Evolutionary conservation across 2,329 filamentous ascomycete species (phyloP).

Genomic region (Trichophaea hybrida): DNA sequence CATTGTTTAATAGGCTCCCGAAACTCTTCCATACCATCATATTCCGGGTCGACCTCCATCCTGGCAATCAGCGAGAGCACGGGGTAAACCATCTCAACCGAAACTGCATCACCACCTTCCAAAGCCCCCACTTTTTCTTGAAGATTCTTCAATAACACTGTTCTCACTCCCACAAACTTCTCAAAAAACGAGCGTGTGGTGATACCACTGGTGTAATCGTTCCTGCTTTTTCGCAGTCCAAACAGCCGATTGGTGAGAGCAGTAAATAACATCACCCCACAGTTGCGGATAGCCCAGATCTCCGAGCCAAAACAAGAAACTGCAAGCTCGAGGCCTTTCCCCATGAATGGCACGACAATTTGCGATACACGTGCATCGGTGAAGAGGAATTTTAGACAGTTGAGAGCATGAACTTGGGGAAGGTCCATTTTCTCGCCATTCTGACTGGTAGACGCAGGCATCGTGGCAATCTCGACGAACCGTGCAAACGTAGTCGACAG

Average conservation of each 20-base stretch:
- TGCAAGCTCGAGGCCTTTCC: constrained; percentile 62
- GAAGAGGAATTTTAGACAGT: constrained; percentile 84
- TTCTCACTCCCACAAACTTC: constrained; percentile 51
- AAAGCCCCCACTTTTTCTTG: constrained; percentile 37
- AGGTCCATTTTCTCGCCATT: constrained; percentile 48
- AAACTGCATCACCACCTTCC: constrained; percentile 15
- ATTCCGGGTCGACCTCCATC: constrained; percentile 11
- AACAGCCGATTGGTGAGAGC: constrained; percentile 69
- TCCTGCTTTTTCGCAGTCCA: constrained; percentile 58
- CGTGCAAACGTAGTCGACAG: constrained; percentile 51
- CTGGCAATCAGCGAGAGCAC: constrained; percentile 57
- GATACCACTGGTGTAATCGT: constrained; percentile 47
- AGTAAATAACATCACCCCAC: constrained; percentile 74
- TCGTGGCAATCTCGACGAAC: constrained; percentile 45
- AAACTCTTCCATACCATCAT: constrained; percentile 35
- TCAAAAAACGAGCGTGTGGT: constrained; percentile 54
- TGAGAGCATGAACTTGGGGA: constrained; percentile 87
- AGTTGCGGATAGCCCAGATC: constrained; percentile 91
- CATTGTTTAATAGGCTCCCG: constrained; percentile 46
- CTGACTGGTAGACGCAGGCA: constrained; percentile 40
- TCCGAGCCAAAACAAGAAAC: constrained; percentile 64
- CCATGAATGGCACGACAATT: constrained; percentile 58
- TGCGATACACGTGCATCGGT: constrained; percentile 64
- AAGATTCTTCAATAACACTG: constrained; percentile 50
- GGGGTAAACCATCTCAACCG: constrained; percentile 60